These are phyloP conservation scores for Tulasnella sp. DNA, from an alignment of 768 basidiomycete species.

Conservation along the genomic window DNA sequence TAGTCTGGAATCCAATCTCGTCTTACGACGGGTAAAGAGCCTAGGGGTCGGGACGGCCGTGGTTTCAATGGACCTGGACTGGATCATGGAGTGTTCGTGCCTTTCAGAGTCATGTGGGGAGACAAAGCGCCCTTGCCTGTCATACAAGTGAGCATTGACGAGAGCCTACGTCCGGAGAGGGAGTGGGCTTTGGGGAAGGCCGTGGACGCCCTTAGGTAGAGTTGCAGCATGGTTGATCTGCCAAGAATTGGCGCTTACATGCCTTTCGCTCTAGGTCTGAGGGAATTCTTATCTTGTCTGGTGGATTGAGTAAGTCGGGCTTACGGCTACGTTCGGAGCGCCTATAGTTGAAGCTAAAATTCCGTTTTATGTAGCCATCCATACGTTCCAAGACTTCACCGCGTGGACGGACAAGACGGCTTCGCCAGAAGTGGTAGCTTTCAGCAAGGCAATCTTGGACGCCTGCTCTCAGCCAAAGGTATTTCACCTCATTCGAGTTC, in stretches of 20 bases:
- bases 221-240: conserved; percentile 8
- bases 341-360: neutral
- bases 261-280: conserved; percentile 47
- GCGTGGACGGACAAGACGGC: conserved; percentile 53
- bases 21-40: conserved; percentile 46
- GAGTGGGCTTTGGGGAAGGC: conserved; percentile 67
- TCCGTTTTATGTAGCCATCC: conserved; percentile 40
- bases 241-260: neutral
- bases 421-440: conserved; percentile 49
- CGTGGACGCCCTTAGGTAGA: conserved; percentile 55
- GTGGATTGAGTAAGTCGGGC: conserved; percentile 48
- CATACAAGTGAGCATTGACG: conserved; percentile 66
- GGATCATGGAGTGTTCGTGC: conserved; percentile 78
- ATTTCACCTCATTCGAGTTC: conserved; percentile 33
- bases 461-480: conserved; percentile 54
- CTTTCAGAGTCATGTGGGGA: conserved; percentile 76
- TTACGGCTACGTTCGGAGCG: neutral
- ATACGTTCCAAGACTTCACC: conserved; percentile 58
- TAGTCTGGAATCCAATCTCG: conserved; percentile 53
- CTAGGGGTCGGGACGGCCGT: conserved; percentile 62
- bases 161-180: conserved; percentile 53
- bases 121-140: conserved; percentile 61
- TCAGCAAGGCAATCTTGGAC: conserved; percentile 56
- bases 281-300: conserved; percentile 64
- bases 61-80: conserved; percentile 63